Evolutionary conservation across 1,284 basidiomycete genomes (phyloP).

Genomic region (Gomphus sp.): DNA sequence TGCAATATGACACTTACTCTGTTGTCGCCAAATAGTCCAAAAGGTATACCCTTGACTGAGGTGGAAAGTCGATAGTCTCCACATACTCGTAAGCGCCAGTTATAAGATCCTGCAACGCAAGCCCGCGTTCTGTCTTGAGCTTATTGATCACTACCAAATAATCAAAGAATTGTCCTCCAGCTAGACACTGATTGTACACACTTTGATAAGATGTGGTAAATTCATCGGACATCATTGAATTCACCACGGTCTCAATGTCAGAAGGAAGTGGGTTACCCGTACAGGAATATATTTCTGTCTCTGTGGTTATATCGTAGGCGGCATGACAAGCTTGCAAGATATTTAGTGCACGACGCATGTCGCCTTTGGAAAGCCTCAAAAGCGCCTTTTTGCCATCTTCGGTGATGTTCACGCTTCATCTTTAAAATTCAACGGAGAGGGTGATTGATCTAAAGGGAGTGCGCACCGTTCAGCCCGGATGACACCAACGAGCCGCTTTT

Average conservation of each 20-base stretch:
- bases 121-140: slow-evolving; percentile 85
- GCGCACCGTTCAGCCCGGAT: slow-evolving; percentile 80
- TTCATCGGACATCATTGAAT: slow-evolving; percentile 94
- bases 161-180: neutral
- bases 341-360: slow-evolving; percentile 96
- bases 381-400: slow-evolving; percentile 84
- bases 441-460: neutral
- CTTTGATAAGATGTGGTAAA: slow-evolving; percentile 90
- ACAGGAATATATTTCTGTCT: slow-evolving; percentile 92
- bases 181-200: slow-evolving; percentile 29
- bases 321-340: slow-evolving; percentile 97
- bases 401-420: slow-evolving; percentile 72
- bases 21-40: slow-evolving; percentile 85
- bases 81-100: slow-evolving; percentile 89
- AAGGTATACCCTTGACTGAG: slow-evolving; percentile 82
- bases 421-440: neutral
- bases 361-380: slow-evolving; percentile 88
- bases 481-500: slow-evolving; percentile 73
- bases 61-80: slow-evolving; percentile 78
- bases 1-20: slow-evolving; percentile 52
- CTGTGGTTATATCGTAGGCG: slow-evolving; percentile 84
- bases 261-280: slow-evolving; percentile 94
- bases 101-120: slow-evolving; percentile 95
- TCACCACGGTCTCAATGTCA: slow-evolving; percentile 89
- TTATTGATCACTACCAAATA: slow-evolving; percentile 69